phyloP scores from a whole-genome alignment of 176 grass and related monocot species.

The Phragmites australis region DNA sequence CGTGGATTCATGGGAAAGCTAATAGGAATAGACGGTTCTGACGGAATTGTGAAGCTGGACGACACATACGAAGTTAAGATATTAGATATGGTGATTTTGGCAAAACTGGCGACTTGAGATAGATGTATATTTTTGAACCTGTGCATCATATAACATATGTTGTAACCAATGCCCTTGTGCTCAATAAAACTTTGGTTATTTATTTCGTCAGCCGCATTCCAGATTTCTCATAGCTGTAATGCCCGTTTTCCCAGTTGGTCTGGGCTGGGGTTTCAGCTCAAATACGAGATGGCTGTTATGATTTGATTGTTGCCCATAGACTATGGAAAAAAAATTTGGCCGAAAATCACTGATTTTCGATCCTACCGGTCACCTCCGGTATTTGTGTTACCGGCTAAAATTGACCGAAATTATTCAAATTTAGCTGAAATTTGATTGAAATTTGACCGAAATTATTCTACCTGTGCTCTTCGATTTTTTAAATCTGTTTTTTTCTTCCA shows the following conservation, averaged over 20 bases:
- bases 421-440: too few species aligned
- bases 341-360: too few species aligned
- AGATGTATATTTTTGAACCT: slow-evolving; percentile 48
- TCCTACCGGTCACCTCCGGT: too few species aligned
- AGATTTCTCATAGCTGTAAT: background rate
- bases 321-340: too few species aligned
- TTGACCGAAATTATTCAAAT: too few species aligned
- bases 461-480: too few species aligned
- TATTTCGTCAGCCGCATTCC: background rate
- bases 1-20: slow-evolving; percentile 79
- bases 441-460: too few species aligned
- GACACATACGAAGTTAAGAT: slow-evolving; percentile 96
- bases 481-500: too few species aligned
- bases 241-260: background rate
- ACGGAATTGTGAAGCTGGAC: slow-evolving; percentile 92
- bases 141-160: slow-evolving; percentile 38
- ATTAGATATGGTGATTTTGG: slow-evolving; percentile 91
- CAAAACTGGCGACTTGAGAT: slow-evolving; percentile 67
- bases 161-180: slow-evolving; percentile 22
- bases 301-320: too few species aligned
- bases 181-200: slow-evolving; percentile 46
- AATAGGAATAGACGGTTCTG: slow-evolving; percentile 92
- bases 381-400: too few species aligned
- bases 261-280: too few species aligned
- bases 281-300: too few species aligned